Percentiles rank a stretch among this genome's conserved stretches.
phyloP scores from a whole-genome alignment of 2,329 filamentous ascomycete genomes.

The Fusarium tupiense region DNA sequence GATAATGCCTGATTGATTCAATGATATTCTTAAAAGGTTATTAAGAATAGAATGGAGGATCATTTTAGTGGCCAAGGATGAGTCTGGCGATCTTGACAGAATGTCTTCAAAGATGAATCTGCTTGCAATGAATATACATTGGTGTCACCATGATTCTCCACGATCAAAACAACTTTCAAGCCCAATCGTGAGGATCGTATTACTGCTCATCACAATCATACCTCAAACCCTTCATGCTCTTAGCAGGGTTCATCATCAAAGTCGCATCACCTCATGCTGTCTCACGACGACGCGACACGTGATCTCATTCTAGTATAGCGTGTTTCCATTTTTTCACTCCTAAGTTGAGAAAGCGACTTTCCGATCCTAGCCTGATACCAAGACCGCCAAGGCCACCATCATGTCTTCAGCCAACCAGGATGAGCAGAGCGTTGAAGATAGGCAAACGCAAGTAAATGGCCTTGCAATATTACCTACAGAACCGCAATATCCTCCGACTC shows the following conservation, averaged over 20 bases:
- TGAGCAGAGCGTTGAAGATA: background rate
- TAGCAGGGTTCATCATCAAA: no score
- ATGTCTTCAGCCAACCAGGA: background rate
- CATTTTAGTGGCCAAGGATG: background rate
- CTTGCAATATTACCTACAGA: background rate
- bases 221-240: accelerated
- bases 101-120: background rate
- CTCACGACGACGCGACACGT: background rate
- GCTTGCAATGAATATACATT: no score
- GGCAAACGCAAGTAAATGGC: background rate
- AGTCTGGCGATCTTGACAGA: background rate
- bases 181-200: accelerated
- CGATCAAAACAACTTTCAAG: background rate
- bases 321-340: background rate
- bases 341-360: background rate
- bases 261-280: background rate
- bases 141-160: background rate
- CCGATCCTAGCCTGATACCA: background rate
- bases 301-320: background rate
- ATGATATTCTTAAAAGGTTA: background rate
- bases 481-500: accelerated
- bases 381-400: background rate
- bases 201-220: background rate
- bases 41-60: background rate
- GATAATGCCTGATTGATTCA: background rate